Evolutionary conservation across 2,329 filamentous ascomycete species (phyloP).

Genomic region (Microdochium trichocladiopsis): DNA sequence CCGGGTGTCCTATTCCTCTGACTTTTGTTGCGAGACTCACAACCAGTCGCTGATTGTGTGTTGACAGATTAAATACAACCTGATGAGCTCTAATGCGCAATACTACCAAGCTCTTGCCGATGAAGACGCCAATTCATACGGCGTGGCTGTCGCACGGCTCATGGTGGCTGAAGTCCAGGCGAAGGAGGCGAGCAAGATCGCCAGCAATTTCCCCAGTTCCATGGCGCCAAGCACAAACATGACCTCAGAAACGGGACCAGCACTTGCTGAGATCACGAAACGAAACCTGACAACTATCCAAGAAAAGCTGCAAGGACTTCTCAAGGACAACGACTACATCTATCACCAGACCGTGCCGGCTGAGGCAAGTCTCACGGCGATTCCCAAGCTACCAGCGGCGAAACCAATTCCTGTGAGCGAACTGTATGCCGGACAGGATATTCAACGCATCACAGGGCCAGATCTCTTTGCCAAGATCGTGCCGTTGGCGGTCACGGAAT

Average conservation of each 20-base stretch:
- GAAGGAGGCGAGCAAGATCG: slow-evolving; percentile 69
- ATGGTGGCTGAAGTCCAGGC: slow-evolving; percentile 73
- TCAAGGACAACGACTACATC: slow-evolving; percentile 96
- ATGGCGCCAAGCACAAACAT: slow-evolving; percentile 79
- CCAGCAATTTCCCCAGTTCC: slow-evolving; percentile 73
- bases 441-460: slow-evolving; percentile 91
- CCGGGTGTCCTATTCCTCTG: not conserved
- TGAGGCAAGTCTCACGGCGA: slow-evolving; percentile 72
- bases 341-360: slow-evolving; percentile 90
- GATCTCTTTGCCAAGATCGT: slow-evolving; percentile 97
- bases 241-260: slow-evolving; percentile 66
- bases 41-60: slow-evolving; percentile 8
- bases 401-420: slow-evolving; percentile 97
- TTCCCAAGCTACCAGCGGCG: slow-evolving; percentile 86
- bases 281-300: slow-evolving; percentile 75
- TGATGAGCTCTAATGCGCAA: slow-evolving; percentile 80
- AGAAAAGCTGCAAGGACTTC: slow-evolving; percentile 67
- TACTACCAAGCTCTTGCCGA: slow-evolving; percentile 92
- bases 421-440: slow-evolving; percentile 93
- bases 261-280: slow-evolving; percentile 75
- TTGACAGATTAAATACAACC: slow-evolving; percentile 63
- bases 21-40: too few relatives aligned
- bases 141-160: slow-evolving; percentile 74
- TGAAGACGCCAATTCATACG: slow-evolving; percentile 81
- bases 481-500: slow-evolving; percentile 91